These are phyloP conservation scores for Exophiala spinifera DNA, from an alignment of 2,329 filamentous ascomycete genomes.

Conservation along the genomic window DNA sequence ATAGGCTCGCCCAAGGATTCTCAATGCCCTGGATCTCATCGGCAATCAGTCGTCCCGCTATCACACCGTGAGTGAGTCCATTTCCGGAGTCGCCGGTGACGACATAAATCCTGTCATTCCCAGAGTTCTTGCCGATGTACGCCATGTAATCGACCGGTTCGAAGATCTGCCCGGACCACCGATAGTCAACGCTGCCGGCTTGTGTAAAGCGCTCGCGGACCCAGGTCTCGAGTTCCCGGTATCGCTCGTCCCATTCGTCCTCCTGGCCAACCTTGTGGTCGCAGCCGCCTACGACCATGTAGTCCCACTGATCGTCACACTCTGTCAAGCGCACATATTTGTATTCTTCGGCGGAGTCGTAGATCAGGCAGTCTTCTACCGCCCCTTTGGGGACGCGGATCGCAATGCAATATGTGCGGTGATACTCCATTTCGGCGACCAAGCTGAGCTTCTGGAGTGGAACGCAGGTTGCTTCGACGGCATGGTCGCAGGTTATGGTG, in stretches of 20 bases:
- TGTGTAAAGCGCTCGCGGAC: slow-evolving; percentile 52
- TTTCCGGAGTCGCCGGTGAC: slow-evolving; percentile 58
- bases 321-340: slow-evolving; percentile 55
- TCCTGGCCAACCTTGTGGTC: slow-evolving; percentile 60
- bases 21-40: slow-evolving; percentile 52
- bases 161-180: slow-evolving; percentile 58
- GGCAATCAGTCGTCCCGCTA: slow-evolving; percentile 52
- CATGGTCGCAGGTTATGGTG: slow-evolving; percentile 48
- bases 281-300: slow-evolving; percentile 55
- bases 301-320: slow-evolving; percentile 54
- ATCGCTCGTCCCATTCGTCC: slow-evolving; percentile 42
- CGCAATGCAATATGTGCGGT: slow-evolving; percentile 57
- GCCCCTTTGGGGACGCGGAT: slow-evolving; percentile 52
- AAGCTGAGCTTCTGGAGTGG: slow-evolving; percentile 56
- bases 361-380: slow-evolving; percentile 55
- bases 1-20: slow-evolving; percentile 51
- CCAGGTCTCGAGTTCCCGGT: slow-evolving; percentile 54
- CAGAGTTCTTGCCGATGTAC: slow-evolving; percentile 56
- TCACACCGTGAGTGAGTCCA: slow-evolving; percentile 55
- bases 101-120: slow-evolving; percentile 51
- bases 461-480: slow-evolving; percentile 55
- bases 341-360: slow-evolving; percentile 55
- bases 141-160: slow-evolving; percentile 56
- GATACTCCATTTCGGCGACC: slow-evolving; percentile 52
- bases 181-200: slow-evolving; percentile 51